Evolutionary conservation across 1,284 basidiomycete species (phyloP).

Genomic region (Neonothopanus nambi): DNA sequence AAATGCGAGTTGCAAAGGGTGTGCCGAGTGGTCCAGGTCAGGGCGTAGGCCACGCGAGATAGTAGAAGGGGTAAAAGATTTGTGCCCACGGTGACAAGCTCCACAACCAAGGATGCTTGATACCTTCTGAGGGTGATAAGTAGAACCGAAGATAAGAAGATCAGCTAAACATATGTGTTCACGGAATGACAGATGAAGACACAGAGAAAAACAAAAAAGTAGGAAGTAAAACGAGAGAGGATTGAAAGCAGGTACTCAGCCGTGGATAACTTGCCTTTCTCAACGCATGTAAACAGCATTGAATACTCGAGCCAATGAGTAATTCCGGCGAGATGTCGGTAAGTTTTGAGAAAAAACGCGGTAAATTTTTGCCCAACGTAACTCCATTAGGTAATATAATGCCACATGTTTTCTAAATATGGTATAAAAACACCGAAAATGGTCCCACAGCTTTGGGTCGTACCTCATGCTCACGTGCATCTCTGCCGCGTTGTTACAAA

Average conservation of each 20-base stretch:
- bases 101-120: not conserved
- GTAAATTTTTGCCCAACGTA: slow-evolving; percentile 3
- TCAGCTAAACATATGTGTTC: slow-evolving; percentile 5
- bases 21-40: slow-evolving; percentile 7
- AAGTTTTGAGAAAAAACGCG: slow-evolving; percentile 4
- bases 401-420: not conserved
- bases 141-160: not conserved
- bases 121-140: not conserved
- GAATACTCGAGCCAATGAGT: slow-evolving; percentile 11
- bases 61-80: slow-evolving; percentile 10
- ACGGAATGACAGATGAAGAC: not conserved
- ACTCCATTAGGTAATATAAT: slow-evolving; percentile 4
- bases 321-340: slow-evolving; percentile 6
- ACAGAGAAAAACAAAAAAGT: not conserved
- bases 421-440: too few relatives aligned
- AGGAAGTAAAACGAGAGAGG: slow-evolving; percentile 1
- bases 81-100: slow-evolving; percentile 16
- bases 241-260: slow-evolving; percentile 4
- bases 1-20: slow-evolving; percentile 2
- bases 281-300: slow-evolving; percentile 16
- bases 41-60: slow-evolving; percentile 15
- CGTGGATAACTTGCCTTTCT: not conserved
- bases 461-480: too few relatives aligned
- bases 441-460: too few relatives aligned
- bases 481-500: too few relatives aligned